phyloP scores from a whole-genome alignment of 768 basidiomycete genomes.

The Leccinum aurantiacum region DNA sequence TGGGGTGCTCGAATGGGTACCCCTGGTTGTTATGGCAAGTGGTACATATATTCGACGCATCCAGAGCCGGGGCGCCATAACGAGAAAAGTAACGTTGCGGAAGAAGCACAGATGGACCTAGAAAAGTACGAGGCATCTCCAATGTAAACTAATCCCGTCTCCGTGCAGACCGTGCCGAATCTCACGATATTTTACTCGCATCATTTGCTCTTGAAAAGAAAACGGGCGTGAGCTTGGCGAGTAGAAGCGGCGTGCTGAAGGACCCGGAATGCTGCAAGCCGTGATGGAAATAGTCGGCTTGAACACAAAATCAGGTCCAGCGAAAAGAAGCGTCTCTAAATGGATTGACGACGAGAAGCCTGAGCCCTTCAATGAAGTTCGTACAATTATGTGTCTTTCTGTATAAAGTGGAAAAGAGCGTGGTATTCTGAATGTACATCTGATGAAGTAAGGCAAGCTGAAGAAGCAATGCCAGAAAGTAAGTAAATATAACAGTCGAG shows the following conservation, averaged over 20 bases:
- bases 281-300: not conserved
- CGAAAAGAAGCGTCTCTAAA: no score
- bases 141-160: not conserved
- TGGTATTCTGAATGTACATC: no score
- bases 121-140: not conserved
- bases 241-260: not conserved
- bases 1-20: conserved; percentile 2
- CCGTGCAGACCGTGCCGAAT: not conserved
- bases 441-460: no score
- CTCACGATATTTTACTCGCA: not conserved
- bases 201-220: not conserved
- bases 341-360: no score
- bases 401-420: no score
- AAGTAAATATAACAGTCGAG: no score
- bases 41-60: not conserved
- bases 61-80: not conserved
- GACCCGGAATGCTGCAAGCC: not conserved
- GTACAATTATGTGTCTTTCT: no score
- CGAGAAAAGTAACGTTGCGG: conserved; percentile 6
- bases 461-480: no score
- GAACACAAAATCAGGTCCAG: no score
- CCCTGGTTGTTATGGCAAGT: conserved; percentile 19
- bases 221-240: not conserved
- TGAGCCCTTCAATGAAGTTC: no score
- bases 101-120: not conserved